A percentile compares a stretch with the other conserved stretches of the same genome.
phyloP scores from a whole-genome alignment of 2,329 filamentous ascomycete species.

The Trichoderma sp. region DNA sequence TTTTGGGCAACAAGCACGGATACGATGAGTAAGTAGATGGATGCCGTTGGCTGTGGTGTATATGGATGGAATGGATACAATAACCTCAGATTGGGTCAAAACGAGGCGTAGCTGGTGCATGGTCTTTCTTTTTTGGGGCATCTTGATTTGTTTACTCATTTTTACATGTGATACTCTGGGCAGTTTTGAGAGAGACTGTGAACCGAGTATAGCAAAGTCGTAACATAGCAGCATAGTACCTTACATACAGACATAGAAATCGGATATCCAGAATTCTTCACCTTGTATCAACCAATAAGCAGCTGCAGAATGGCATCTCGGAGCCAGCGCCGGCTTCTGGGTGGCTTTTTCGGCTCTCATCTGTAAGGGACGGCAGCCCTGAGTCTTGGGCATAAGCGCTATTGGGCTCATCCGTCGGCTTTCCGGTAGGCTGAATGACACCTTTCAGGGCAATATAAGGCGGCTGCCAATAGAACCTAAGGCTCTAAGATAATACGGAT shows the following conservation, averaged over 20 bases:
- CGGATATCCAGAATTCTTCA: background rate
- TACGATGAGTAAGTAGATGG: slow-evolving; percentile 29
- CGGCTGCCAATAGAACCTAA: background rate
- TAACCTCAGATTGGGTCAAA: background rate
- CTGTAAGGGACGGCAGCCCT: background rate
- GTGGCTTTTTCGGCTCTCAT: background rate
- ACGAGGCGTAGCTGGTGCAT: background rate
- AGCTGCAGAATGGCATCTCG: background rate
- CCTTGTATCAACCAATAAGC: background rate
- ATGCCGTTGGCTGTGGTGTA: background rate
- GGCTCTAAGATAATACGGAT: background rate
- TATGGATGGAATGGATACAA: background rate
- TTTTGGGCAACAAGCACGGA: slow-evolving; percentile 51
- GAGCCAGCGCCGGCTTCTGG: background rate
- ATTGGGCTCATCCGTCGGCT: background rate
- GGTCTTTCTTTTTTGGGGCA: background rate
- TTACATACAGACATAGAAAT: background rate
- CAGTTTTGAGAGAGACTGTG: background rate
- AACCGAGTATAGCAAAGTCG: background rate
- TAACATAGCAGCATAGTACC: background rate
- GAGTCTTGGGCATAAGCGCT: background rate
- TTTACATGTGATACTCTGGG: background rate
- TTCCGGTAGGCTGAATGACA: slow-evolving; percentile 1
- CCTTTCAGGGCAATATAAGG: background rate
- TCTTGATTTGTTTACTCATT: background rate